Evolutionary conservation across 495 filamentous ascomycete species (phyloP), one percentile per base, ranked within the genome.

Genomic region (Mycothermus thermophilus): DNA sequence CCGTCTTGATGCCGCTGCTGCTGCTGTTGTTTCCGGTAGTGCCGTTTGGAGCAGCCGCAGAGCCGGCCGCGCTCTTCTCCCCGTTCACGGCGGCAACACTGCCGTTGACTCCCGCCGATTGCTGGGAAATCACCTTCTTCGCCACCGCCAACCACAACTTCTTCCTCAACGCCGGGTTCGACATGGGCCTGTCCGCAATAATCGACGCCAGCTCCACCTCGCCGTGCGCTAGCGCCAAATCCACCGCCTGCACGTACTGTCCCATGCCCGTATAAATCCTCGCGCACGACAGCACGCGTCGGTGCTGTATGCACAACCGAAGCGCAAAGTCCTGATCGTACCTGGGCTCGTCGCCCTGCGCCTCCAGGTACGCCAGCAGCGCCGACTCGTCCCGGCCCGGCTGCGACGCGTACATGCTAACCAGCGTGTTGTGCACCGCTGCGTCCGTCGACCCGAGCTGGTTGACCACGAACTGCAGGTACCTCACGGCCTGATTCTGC

Each of bases 251-350:
- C 31, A 80, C 67, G 51, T 93, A 94, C 51, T 93, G 82, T 2
- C 80, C 78, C 87, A 96, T 95, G 35, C 78, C 75, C 34, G 78
- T 88, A 69, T 96, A 96, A 38, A 96, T 94, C 57, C 94, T 84
- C 8, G 94, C 85, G 52, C 83, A 92, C 19, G 80, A 86, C 52
- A 92, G 81, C 5, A 95, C 80, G 38, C 92, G 80, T 46, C 83
- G 72, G 52, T 97, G 75, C 43, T 93, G 79, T 37, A 96, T 95
- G 57, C 90, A 97, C 16, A 96, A 71, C 12, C 90, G 78, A 15
- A 97, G 75, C 2, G 92, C 90, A 60, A 97, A 97, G 58, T 97
- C 90, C n/a, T 82, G 79, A 54, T 97, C 90, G 53, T 92, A 97
- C 25, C 74, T 68, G 30, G 79, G 83, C 34, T 66, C 63, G 32